Evolutionary conservation across 1,284 basidiomycete species (phyloP), one percentile per base, ranked within the genome.

Genomic region (Coniferiporia sulphurascens): DNA sequence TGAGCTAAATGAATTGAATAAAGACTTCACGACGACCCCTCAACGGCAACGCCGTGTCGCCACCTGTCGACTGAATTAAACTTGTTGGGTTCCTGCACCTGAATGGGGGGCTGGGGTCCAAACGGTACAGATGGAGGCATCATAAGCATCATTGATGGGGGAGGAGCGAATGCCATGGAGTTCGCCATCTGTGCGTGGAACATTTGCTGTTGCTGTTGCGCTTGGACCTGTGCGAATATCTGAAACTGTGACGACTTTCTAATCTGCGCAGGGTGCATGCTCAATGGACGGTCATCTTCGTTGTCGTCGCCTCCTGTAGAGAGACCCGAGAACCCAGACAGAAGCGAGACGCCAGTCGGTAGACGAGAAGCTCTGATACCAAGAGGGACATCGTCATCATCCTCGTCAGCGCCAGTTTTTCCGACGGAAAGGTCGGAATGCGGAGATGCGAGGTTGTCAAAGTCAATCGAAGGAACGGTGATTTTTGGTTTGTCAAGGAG

Each of bases 101-200:
- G 55, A 12, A 55, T 19, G 3, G 85, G 84, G 36, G 86, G 85
- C 3, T 83, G 83, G 19, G 81, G 78, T 3, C 65, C 52, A 17
- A 46, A 52, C 17, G 72, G 65, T 34, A 70, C 59, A 27, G 69
- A 70, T 32, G 85, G 78, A 10, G 81, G 72, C 64, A 79, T 78
- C 78, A 84, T 80, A 74, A 81, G 77, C 78, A 89, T 84, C 80
- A 90, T 83, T 5, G 82, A 77, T 50, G 84, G 56, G 21, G 61
- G 78, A 15, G 73, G 71, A 50, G 80, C 78, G 72, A 89, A 89
- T 68, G 87, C 85, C 80, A 91, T 85, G 66, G 74, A 85, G 61
- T 81, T 83, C 45, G 84, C 83, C 76, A 90, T 78, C 66, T 89
- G 87, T 38, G 86, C 82, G 66, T 89, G 87, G 78, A 89, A 79